phyloP scores from a whole-genome alignment of 192 early-diverging fungal species.

The Geranomyces michiganensis region DNA sequence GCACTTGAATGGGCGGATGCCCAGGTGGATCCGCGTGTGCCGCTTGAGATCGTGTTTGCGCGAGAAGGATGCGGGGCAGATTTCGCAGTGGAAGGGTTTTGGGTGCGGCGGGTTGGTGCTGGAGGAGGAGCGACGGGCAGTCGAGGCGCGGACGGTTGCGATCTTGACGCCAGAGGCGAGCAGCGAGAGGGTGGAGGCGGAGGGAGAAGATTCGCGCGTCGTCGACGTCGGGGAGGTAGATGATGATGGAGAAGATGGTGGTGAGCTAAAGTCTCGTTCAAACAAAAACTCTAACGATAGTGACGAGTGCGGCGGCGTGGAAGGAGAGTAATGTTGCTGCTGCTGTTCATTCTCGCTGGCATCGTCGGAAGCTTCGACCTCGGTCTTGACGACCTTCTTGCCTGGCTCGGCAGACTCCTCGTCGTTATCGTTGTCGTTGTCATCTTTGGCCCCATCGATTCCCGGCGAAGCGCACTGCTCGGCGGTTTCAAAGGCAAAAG shows the following conservation, averaged over 20 bases:
- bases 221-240: neutral
- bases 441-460: no score
- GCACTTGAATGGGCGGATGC: constrained; percentile 47
- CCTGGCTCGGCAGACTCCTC: constrained; percentile 1
- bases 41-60: constrained; percentile 91
- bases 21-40: constrained; percentile 51
- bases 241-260: neutral
- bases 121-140: constrained; percentile 6
- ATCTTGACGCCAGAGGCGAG: constrained; percentile 9
- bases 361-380: neutral
- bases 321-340: neutral
- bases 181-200: neutral
- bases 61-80: constrained; percentile 79
- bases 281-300: no score
- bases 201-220: neutral
- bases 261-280: neutral
- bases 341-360: neutral
- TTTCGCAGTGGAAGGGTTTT: constrained; percentile 64
- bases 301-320: no score
- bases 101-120: constrained; percentile 7
- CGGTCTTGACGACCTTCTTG: neutral
- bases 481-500: no score
- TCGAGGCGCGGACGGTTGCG: constrained; percentile 30
- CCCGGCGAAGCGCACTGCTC: no score
- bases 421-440: neutral